Percentiles rank a stretch among this genome's conserved stretches.
Evolutionary conservation across 768 basidiomycete genomes (phyloP).

Genomic region (Pulveroboletus frians): DNA sequence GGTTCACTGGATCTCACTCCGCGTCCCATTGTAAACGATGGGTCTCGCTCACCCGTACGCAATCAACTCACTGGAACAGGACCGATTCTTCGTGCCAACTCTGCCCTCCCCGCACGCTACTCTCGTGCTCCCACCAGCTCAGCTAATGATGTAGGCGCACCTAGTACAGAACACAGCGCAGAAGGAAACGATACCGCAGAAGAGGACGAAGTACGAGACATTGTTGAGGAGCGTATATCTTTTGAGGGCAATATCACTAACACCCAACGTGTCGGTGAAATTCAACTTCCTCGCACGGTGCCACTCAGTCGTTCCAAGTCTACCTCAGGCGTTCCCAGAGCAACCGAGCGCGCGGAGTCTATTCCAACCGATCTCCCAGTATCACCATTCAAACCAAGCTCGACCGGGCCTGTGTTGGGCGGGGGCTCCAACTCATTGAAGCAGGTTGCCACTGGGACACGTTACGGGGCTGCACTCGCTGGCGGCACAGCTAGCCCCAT

Average conservation of each 20-base stretch:
- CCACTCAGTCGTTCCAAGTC: constrained; percentile 40
- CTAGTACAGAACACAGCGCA: constrained; percentile 8
- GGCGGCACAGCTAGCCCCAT: constrained; percentile 38
- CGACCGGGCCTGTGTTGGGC: constrained; percentile 17
- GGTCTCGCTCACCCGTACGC: constrained; percentile 26
- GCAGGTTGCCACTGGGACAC: constrained; percentile 54
- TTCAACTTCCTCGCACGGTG: constrained; percentile 51
- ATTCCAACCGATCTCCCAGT: constrained; percentile 17
- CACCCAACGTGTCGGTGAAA: constrained; percentile 40
- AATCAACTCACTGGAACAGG: constrained; percentile 24
- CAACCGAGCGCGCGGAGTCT: not conserved
- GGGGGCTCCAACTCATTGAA: constrained; percentile 28
- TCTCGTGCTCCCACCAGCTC: constrained; percentile 18
- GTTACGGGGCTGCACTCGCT: constrained; percentile 56
- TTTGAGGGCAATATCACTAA: constrained; percentile 37
- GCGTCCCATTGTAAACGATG: constrained; percentile 12
- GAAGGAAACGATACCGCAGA: constrained; percentile 26
- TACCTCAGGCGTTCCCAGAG: constrained; percentile 3
- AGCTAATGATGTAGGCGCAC: constrained; percentile 6
- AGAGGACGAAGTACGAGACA: constrained; percentile 23
- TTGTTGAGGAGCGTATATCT: constrained; percentile 26
- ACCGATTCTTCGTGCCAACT: constrained; percentile 39
- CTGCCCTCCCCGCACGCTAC: constrained; percentile 37
- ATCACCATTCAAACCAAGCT: constrained; percentile 21
- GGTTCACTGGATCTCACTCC: constrained; percentile 25